Evolutionary conservation across 2,329 filamentous ascomycete species (phyloP).

Genomic region (Sporothrix variecibatus): DNA sequence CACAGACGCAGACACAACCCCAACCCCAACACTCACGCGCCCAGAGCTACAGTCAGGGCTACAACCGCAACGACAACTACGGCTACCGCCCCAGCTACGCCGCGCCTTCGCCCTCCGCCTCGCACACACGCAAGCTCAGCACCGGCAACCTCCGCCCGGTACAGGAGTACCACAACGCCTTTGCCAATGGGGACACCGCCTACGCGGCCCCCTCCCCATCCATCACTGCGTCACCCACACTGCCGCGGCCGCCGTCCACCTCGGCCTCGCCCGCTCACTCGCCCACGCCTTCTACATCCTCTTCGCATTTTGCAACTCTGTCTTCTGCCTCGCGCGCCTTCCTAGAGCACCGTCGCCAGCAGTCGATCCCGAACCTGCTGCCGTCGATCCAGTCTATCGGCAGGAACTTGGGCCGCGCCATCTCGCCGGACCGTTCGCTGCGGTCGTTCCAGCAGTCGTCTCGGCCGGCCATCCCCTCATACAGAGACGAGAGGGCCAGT

Average conservation of each 20-base stretch:
- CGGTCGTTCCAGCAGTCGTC: slow-evolving; percentile 2
- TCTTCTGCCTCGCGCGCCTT: slow-evolving; percentile 31
- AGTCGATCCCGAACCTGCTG: slow-evolving; percentile 42
- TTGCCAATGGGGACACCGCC: slow-evolving; percentile 34
- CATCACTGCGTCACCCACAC: neutral
- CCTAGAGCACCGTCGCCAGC: slow-evolving; percentile 39
- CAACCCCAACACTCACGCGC: neutral
- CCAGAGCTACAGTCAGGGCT: slow-evolving; percentile 25
- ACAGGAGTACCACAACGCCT: slow-evolving; percentile 41
- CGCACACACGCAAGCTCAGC: slow-evolving; percentile 14
- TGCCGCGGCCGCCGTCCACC: slow-evolving; percentile 17
- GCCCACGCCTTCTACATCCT: neutral
- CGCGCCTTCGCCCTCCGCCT: slow-evolving; percentile 8
- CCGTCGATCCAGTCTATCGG: slow-evolving; percentile 32
- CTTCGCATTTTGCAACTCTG: slow-evolving; percentile 27
- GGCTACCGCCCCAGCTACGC: slow-evolving; percentile 26
- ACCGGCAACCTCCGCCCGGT: slow-evolving; percentile 32
- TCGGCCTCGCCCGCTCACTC: slow-evolving; percentile 8
- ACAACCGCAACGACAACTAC: slow-evolving; percentile 25
- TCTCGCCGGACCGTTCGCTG: slow-evolving; percentile 30
- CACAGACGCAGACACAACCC: neutral
- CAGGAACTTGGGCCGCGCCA: slow-evolving; percentile 30
- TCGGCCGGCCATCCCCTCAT: slow-evolving; percentile 23
- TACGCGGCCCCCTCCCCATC: slow-evolving; percentile 16
- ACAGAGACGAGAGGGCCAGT: slow-evolving; percentile 40